Percentiles rank a stretch among this genome's conserved stretches.
Evolutionary conservation across 331 rosid species (phyloP).

Genomic region (Acacia pycnantha): DNA sequence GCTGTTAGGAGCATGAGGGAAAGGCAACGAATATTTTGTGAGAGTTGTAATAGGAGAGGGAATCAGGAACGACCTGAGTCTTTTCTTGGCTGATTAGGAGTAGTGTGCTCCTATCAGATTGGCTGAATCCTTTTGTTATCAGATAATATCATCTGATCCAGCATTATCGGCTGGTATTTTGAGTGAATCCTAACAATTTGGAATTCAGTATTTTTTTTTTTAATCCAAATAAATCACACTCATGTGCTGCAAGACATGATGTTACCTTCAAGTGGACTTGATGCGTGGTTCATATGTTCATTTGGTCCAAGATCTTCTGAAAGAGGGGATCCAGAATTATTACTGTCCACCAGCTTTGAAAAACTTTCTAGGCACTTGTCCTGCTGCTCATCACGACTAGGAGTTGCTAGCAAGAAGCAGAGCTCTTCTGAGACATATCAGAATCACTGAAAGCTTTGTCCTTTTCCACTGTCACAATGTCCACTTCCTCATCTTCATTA

Average conservation of each 20-base stretch:
- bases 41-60: too few relatives aligned
- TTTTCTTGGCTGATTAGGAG: too few relatives aligned
- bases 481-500: conserved; percentile 87
- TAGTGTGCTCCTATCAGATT: too few relatives aligned
- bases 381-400: conserved; percentile 73
- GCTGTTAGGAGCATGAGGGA: too few relatives aligned
- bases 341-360: conserved; percentile 71
- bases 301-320: conserved; percentile 85
- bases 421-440: conserved; percentile 85
- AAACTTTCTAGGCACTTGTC: conserved; percentile 75
- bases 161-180: too few relatives aligned
- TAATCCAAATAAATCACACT: neutral
- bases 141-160: too few relatives aligned
- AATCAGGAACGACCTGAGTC: too few relatives aligned
- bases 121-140: too few relatives aligned
- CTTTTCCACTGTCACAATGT: conserved; percentile 76
- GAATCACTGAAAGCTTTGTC: conserved; percentile 89
- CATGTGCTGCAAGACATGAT: conserved; percentile 7
- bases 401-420: conserved; percentile 87
- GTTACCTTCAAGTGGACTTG: conserved; percentile 85
- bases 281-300: conserved; percentile 65
- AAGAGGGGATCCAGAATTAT: conserved; percentile 86
- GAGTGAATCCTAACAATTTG: too few relatives aligned
- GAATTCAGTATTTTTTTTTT: neutral
- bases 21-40: too few relatives aligned